Evolutionary conservation across 805 yeast genomes (phyloP).

Genomic region (Metschnikowia chrysomelidarum): DNA sequence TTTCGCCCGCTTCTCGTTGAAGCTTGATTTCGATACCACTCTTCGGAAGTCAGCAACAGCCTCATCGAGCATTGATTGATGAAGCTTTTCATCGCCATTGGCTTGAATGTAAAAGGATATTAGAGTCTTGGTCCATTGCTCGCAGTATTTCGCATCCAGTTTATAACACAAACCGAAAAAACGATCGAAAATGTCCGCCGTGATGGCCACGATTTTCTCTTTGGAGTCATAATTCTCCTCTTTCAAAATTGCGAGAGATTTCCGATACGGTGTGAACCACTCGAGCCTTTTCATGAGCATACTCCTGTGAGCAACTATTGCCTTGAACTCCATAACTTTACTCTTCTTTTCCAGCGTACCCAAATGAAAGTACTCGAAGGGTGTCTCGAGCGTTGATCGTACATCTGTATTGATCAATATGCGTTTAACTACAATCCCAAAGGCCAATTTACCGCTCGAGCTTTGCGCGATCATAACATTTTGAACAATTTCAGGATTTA

Average conservation of each 20-base stretch:
- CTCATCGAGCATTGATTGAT: constrained; percentile 8
- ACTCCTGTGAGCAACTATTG: constrained; percentile 15
- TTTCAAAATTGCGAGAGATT: constrained; percentile 8
- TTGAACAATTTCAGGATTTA: constrained; percentile 4
- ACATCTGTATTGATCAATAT: constrained; percentile 5
- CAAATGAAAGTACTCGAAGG: constrained; percentile 10
- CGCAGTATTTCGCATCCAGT: constrained; percentile 13
- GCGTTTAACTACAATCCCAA: constrained; percentile 10
- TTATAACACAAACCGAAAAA: constrained; percentile 15
- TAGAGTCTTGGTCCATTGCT: constrained; percentile 12
- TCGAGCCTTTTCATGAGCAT: constrained; percentile 11
- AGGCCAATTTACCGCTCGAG: constrained; percentile 10
- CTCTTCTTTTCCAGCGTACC: neutral
- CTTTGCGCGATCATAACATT: constrained; percentile 13
- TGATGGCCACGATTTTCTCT: constrained; percentile 4
- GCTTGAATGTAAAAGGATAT: constrained; percentile 7
- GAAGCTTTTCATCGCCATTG: constrained; percentile 2
- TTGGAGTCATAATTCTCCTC: constrained; percentile 5
- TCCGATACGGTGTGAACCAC: constrained; percentile 12
- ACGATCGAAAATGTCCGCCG: constrained; percentile 16
- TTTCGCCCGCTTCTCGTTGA: too few relatives aligned
- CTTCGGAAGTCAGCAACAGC: constrained; percentile 7
- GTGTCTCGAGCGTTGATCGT: constrained; percentile 8
- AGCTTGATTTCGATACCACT: constrained; percentile 3
- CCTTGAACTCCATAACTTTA: constrained; percentile 12